Percentiles rank a stretch among this genome's conserved stretches.
phyloP scores from a whole-genome alignment of 2,329 filamentous ascomycete genomes.

The Beauveria varroae region DNA sequence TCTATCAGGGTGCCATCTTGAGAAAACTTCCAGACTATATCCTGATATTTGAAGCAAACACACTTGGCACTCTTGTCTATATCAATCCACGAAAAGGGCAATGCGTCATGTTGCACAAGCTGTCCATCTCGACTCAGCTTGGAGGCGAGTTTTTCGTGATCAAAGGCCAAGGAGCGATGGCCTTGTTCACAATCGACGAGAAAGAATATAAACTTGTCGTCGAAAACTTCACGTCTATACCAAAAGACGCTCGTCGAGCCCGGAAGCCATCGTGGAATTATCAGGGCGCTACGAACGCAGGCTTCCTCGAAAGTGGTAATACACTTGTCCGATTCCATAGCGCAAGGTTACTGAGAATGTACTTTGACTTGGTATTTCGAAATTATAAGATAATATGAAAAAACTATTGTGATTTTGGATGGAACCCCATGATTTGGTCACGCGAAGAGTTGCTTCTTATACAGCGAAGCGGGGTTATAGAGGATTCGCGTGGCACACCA shows the following conservation, averaged over 20 bases:
- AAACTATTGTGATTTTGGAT: no score
- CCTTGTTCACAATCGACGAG: conserved; percentile 14
- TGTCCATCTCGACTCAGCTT: not conserved
- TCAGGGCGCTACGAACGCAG: not conserved
- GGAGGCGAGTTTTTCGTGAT: conserved; percentile 18
- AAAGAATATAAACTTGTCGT: conserved; percentile 17
- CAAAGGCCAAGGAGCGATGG: conserved; percentile 16
- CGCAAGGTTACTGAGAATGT: not conserved
- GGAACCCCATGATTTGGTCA: no score
- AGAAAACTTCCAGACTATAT: conserved; percentile 16
- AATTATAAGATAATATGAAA: no score
- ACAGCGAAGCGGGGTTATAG: no score
- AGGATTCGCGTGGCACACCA: no score
- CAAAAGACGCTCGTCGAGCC: conserved; percentile 17
- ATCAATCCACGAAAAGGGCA: conserved; percentile 21
- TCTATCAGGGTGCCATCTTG: conserved; percentile 13
- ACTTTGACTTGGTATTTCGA: no score
- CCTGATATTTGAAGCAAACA: conserved; percentile 16
- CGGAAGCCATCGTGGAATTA: conserved; percentile 18
- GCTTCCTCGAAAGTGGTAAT: not conserved
- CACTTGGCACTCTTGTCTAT: conserved; percentile 9
- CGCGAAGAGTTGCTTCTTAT: no score
- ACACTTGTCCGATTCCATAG: not conserved
- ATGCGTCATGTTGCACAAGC: not conserved
- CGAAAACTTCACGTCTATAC: conserved; percentile 16